Evolutionary conservation across 2,329 filamentous ascomycete species (phyloP).

Genomic region (Monosporascus sp.): DNA sequence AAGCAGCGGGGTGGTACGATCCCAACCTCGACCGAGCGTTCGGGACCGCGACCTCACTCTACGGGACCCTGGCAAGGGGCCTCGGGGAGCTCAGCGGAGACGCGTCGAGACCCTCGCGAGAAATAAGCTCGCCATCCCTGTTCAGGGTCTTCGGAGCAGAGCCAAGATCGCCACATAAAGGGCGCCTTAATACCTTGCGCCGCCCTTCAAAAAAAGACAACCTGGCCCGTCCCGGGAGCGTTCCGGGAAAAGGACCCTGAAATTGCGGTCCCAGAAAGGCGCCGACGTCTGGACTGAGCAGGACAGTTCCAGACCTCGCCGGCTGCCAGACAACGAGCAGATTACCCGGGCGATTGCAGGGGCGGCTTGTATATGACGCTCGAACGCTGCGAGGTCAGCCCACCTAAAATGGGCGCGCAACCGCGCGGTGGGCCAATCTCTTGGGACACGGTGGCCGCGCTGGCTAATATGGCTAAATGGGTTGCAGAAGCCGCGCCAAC

Average conservation of each 20-base stretch:
- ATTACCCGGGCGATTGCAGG: background rate
- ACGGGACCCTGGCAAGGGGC: background rate
- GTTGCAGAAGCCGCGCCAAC: background rate
- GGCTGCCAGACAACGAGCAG: background rate
- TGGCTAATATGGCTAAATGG: slow-evolving; percentile 19
- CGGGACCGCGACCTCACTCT: background rate
- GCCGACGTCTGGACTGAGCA: slow-evolving; percentile 21
- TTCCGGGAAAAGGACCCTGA: background rate
- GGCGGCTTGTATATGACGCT: too few relatives aligned
- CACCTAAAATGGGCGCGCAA: background rate
- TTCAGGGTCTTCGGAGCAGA: background rate
- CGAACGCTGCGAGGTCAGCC: background rate
- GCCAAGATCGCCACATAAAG: background rate
- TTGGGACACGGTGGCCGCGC: slow-evolving; percentile 7
- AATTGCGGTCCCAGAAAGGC: slow-evolving; percentile 8
- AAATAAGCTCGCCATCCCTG: background rate
- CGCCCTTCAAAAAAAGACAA: background rate
- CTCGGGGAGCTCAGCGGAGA: background rate
- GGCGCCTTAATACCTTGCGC: background rate
- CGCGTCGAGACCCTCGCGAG: background rate
- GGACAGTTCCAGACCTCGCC: slow-evolving; percentile 19
- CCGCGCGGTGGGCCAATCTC: background rate
- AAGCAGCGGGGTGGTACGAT: background rate
- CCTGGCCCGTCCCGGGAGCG: background rate
- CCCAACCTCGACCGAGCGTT: background rate